A percentile compares a stretch with the other conserved stretches of the same genome.
Conservation (phyloP, 108 stramenopile genomes). For the Nannochloropsis gaditana region DNA sequence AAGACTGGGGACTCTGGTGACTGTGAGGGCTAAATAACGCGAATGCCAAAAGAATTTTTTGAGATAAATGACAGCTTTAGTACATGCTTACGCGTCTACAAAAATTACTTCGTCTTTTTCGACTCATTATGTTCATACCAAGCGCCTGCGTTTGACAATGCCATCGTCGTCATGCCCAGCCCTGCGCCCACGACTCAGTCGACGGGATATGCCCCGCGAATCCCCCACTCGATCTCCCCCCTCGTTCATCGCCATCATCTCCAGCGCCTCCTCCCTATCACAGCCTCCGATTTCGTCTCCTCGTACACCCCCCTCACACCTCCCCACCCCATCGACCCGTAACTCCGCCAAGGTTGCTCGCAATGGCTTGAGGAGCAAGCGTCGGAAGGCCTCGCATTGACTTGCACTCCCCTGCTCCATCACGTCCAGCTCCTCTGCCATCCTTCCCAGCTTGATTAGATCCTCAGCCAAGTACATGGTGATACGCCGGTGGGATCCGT, state of each 20-base stretch:
- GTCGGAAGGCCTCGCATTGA: neutral
- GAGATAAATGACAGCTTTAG: no score
- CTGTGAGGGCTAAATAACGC: no score
- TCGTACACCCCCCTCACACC: neutral
- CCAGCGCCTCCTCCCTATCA: neutral
- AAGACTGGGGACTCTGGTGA: neutral
- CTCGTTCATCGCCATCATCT: slow-evolving; percentile 1
- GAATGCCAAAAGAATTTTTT: no score
- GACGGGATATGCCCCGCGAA: neutral
- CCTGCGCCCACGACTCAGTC: neutral
- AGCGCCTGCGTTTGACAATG: neutral
- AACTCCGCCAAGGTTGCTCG: neutral
- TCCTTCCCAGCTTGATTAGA: neutral
- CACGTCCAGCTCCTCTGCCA: neutral
- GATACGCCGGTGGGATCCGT: neutral
- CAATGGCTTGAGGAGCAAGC: neutral
- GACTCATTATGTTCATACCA: neutral
- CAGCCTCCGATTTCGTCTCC: neutral
- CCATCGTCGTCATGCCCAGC: neutral
- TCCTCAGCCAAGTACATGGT: neutral
- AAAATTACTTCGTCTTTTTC: neutral
- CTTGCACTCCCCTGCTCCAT: neutral
- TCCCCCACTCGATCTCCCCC: neutral
- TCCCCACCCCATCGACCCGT: neutral
- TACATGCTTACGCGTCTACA: no score